These are phyloP conservation scores for Calonectria hawksworthii DNA, from an alignment of 2,329 filamentous ascomycete genomes.

Conservation along the genomic window DNA sequence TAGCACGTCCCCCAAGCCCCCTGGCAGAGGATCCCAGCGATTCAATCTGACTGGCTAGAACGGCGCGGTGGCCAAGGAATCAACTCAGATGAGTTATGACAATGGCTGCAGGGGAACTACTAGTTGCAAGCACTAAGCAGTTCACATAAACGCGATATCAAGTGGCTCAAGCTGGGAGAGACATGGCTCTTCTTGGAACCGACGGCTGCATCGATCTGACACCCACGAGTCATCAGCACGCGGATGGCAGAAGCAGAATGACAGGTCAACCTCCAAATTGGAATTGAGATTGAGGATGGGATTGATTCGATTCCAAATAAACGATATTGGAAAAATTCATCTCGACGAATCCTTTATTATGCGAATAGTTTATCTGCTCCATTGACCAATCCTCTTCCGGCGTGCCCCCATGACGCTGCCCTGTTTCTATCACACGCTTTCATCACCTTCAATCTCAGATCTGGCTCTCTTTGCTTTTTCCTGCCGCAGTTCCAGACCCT, in stretches of 20 bases:
- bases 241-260: background rate
- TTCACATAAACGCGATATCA: background rate
- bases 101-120: background rate
- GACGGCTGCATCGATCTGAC: background rate
- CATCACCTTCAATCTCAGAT: background rate
- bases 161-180: background rate
- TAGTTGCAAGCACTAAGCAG: constrained; percentile 1
- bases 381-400: background rate
- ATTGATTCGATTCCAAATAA: background rate
- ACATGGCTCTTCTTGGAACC: background rate
- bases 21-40: background rate
- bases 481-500: background rate
- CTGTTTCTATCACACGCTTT: background rate
- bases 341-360: background rate
- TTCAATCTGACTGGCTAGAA: background rate
- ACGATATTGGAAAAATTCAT: background rate
- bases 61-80: background rate
- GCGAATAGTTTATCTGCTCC: background rate
- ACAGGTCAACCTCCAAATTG: background rate
- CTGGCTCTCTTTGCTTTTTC: background rate
- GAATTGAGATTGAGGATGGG: background rate
- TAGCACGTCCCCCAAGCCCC: background rate
- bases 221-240: background rate
- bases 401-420: background rate
- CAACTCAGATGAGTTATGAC: background rate